Evolutionary conservation across 2,329 filamentous ascomycete genomes (phyloP), one percentile per base, ranked within the genome.

Genomic region (Aspergillus sp.): DNA sequence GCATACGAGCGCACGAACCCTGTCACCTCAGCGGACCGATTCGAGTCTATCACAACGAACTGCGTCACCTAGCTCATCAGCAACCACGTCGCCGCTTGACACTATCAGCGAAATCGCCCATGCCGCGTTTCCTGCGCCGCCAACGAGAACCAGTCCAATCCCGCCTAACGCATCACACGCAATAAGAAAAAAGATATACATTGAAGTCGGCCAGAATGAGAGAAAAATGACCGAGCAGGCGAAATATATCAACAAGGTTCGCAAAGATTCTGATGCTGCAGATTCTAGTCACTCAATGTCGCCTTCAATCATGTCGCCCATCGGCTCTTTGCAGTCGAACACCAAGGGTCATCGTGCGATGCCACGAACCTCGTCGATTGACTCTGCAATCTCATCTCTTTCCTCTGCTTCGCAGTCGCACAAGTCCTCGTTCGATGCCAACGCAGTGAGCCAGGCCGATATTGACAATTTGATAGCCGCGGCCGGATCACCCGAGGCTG

Each of bases 401-500:
- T 92, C 91, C 47, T 76, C 80, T 7, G 83, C 81, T 9, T 85
- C 86, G 57, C 82, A 86, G 59, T 82, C 83, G 7, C 83, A 85
- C 66, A 88, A 86, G 68, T 83, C 81, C 28, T 83, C 86, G 0
- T 82, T 85, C 51, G 88, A 89, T 66, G 72, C 75, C 38, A 83
- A 77, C 64, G 77, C 84, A 34, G 79, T 86, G n/a, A 86, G 84
- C 28, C 81, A 85, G n/a, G 83, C 89, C 15, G 93, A 98, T 71
- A 90, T 97, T 69, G 87, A 87, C 43, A 86, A 87, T 67, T 82
- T 97, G 38, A 91, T 98, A 66, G 87, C 90, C 70, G 87, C 92
- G 34, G 93, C 93, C 28, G 95, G 94, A 54, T 96, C 92, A 56
- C 85, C 93, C 17, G 94, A 99, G 74, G 91, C 91, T 6, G 90